Evolutionary conservation across 2,329 filamentous ascomycete species (phyloP).

Genomic region (Gaeumannomyces tritici): DNA sequence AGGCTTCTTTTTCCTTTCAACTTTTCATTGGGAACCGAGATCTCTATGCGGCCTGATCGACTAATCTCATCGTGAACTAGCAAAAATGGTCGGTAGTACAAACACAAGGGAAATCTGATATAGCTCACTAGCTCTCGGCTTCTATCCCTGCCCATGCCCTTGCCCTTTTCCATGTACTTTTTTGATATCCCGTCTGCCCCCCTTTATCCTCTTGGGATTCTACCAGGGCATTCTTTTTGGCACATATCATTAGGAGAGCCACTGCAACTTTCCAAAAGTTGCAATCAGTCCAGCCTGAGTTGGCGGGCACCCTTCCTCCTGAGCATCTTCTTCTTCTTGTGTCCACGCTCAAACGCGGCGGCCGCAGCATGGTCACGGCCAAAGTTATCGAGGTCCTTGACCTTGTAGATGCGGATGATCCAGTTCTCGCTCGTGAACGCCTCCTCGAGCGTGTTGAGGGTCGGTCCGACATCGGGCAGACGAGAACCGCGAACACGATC

Average conservation of each 20-base stretch:
- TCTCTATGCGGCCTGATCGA: not conserved
- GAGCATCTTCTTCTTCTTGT: slow-evolving; percentile 70
- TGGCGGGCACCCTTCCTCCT: slow-evolving; percentile 67
- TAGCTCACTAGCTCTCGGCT: not conserved
- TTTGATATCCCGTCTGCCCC: not conserved
- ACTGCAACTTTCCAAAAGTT: not conserved
- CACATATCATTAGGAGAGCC: not conserved
- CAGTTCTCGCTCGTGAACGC: slow-evolving; percentile 99
- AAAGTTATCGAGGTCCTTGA: slow-evolving; percentile 96
- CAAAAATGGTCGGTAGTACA: not conserved
- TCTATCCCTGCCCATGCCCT: not conserved
- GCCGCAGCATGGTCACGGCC: slow-evolving; percentile 72
- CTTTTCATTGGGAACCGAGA: not conserved
- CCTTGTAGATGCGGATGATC: slow-evolving; percentile 99
- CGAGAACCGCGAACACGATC: slow-evolving; percentile 79
- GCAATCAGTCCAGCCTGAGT: slow-evolving; percentile 58
- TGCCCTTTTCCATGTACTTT: not conserved
- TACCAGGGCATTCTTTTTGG: not conserved
- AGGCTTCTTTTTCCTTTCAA: not conserved
- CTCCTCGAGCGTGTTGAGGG: slow-evolving; percentile 85
- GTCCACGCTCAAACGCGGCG: slow-evolving; percentile 64
- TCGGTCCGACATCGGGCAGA: slow-evolving; percentile 75
- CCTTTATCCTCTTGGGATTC: not conserved
- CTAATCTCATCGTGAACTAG: not conserved
- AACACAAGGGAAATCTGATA: not conserved